Base-by-base conservation (phyloP, 108 stramenopile genomes). In the Cyclotella kingstonii region DNA sequence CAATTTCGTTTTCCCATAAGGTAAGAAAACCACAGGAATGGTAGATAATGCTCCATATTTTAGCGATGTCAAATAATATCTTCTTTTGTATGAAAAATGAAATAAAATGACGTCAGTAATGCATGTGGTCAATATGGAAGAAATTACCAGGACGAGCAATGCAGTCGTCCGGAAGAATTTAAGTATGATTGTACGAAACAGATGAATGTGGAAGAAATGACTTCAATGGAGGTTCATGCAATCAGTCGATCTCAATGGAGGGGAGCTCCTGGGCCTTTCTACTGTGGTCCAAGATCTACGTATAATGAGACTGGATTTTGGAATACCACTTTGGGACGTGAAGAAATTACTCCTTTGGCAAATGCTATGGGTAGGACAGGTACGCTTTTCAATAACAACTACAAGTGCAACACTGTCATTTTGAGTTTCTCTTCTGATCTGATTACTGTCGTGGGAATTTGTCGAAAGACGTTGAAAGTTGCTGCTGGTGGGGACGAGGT, bases 401-500 rank as follows among this genome's bases (percentile, higher is more conserved):
- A n/a, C n/a, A n/a, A n/a, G n/a, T n/a, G n/a, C n/a, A n/a, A n/a
- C n/a, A n/a, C n/a, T n/a, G n/a, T n/a, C n/a, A n/a, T n/a, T n/a
- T n/a, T n/a, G n/a, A n/a, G n/a, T n/a, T n/a, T n/a, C n/a, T n/a
- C n/a, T n/a, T n/a, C n/a, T n/a, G n/a, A n/a, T n/a, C n/a, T n/a
- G n/a, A n/a, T n/a, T n/a, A n/a, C n/a, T n/a, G n/a, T n/a, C n/a
- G n/a, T n/a, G n/a, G n/a, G n/a, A n/a, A n/a, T n/a, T n/a, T 15
- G 33, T 5, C 11, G 5, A 54, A 35, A 44, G 73, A 79, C 57
- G 49, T 80, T 0, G 64, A 80, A 57, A 57, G 79, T 17, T 80
- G 79, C 29, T 80, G 79, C 35, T 80, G 69, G 70, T 80, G 79
- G 79, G 79, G 79, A 17, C 54, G 79, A 12, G 79, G 79, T 17